Conservation (phyloP, 1,284 basidiomycete species). For the Grifola frondosa region DNA sequence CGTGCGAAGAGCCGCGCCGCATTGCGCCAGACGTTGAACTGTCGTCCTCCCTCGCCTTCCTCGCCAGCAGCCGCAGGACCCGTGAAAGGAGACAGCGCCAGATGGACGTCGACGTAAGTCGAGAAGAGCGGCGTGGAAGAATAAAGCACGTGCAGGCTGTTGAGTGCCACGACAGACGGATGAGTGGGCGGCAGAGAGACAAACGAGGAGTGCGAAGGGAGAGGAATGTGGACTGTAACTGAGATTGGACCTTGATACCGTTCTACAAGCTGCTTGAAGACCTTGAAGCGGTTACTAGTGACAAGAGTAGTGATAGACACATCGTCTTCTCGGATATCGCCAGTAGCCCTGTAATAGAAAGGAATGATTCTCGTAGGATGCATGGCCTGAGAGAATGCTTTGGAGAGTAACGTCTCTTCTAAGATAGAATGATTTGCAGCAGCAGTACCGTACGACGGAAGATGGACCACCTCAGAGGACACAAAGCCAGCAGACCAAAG, state of each 20-base stretch:
- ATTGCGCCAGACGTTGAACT: constrained; percentile 88
- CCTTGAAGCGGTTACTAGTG: constrained; percentile 74
- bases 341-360: constrained; percentile 71
- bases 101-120: constrained; percentile 79
- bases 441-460: constrained; percentile 4
- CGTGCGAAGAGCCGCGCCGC: constrained; percentile 77
- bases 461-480: constrained; percentile 7
- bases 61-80: constrained; percentile 19
- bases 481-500: constrained; percentile 14
- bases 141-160: constrained; percentile 65
- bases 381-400: constrained; percentile 66
- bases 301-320: constrained; percentile 84
- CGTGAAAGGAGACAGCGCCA: constrained; percentile 75
- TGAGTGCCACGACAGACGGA: constrained; percentile 41
- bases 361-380: constrained; percentile 74
- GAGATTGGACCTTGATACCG: constrained; percentile 81
- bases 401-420: constrained; percentile 46
- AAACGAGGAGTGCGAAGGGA: constrained; percentile 25
- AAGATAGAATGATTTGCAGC: constrained; percentile 7
- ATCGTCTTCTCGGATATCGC: constrained; percentile 54
- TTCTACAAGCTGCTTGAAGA: constrained; percentile 67
- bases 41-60: constrained; percentile 48
- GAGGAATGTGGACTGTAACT: constrained; percentile 70
- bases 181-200: constrained; percentile 30
- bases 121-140: constrained; percentile 61